Evolutionary conservation across 208 protist genomes (phyloP).

Genomic region (Leishmania braziliensis): DNA sequence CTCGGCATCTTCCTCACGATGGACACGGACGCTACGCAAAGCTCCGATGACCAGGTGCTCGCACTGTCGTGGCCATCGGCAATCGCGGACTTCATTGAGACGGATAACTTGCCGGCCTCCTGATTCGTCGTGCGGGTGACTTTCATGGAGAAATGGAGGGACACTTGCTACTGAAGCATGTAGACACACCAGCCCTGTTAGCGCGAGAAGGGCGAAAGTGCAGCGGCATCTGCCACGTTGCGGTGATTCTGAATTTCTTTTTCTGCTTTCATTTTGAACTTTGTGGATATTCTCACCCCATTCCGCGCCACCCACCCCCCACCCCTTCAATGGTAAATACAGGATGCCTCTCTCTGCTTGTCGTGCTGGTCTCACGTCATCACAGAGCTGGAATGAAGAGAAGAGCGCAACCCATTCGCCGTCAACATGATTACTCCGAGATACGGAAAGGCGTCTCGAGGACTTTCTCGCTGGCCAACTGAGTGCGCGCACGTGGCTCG

Average conservation of each 20-base stretch:
- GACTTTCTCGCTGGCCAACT: neutral
- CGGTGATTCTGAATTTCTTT: neutral
- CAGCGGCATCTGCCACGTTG: neutral
- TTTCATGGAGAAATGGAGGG: neutral
- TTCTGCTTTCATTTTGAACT: neutral
- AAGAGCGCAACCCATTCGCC: neutral
- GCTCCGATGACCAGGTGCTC: neutral
- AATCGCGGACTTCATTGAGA: slow-evolving; percentile 76
- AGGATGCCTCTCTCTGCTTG: neutral
- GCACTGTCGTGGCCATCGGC: slow-evolving; percentile 53
- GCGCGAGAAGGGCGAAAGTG: neutral
- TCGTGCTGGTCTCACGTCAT: neutral
- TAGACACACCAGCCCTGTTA: neutral
- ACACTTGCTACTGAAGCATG: neutral
- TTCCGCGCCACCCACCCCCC: neutral
- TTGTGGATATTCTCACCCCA: neutral
- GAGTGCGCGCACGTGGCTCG: neutral
- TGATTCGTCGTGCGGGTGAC: neutral
- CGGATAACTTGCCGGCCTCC: slow-evolving; percentile 10
- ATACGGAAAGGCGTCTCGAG: neutral
- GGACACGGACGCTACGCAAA: neutral
- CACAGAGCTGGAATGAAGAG: neutral
- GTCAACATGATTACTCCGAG: neutral
- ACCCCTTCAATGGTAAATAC: neutral
- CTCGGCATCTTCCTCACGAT: slow-evolving; percentile 48